These are phyloP conservation scores for Debaryomyces subglobosus DNA, from an alignment of 1,139 yeast genomes.

Conservation along the genomic window DNA sequence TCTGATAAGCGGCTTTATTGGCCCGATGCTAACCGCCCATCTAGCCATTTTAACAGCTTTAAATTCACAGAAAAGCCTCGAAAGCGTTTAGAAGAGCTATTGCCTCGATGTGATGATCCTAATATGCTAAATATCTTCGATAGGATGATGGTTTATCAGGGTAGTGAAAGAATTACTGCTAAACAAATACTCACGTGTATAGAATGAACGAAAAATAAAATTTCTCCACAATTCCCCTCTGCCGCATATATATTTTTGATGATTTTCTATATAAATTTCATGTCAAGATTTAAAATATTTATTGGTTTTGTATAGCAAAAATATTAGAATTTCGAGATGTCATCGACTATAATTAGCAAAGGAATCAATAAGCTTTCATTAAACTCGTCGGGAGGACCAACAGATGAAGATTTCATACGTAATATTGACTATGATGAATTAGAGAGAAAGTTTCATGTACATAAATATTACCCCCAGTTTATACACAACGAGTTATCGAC, in stretches of 20 bases:
- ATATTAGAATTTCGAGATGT: conserved; percentile 7
- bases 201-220: not conserved
- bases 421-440: conserved; percentile 40
- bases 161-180: conserved; percentile 19
- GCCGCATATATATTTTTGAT: conserved; percentile 4
- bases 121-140: conserved; percentile 22
- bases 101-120: conserved; percentile 32
- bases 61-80: conserved; percentile 25
- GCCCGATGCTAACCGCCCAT: conserved; percentile 39
- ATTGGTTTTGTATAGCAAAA: not conserved
- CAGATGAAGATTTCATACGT: conserved; percentile 24
- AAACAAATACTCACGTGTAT: conserved; percentile 13
- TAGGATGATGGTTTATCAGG: conserved; percentile 29
- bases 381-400: conserved; percentile 7
- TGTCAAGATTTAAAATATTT: not conserved
- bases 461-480: conserved; percentile 44
- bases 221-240: conserved; percentile 8
- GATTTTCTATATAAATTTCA: not conserved
- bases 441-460: conserved; percentile 37
- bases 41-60: conserved; percentile 35
- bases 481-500: conserved; percentile 45
- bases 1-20: conserved; percentile 30
- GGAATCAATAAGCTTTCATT: conserved; percentile 17
- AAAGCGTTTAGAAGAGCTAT: conserved; percentile 16
- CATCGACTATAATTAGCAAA: conserved; percentile 15